Base-by-base conservation (phyloP, 805 yeast genomes). In the Hanseniaspora taiwanica region DNA sequence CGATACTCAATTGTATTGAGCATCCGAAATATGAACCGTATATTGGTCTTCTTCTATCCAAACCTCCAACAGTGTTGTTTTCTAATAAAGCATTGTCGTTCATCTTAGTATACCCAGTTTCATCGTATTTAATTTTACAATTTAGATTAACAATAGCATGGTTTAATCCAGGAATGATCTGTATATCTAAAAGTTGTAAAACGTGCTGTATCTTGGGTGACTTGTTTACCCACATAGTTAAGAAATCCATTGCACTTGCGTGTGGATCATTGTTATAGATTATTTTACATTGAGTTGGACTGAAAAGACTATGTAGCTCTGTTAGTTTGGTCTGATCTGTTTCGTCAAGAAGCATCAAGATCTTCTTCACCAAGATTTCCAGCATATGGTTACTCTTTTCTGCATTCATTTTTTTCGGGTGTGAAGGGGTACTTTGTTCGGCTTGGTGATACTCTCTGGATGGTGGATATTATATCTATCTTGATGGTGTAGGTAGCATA, bases 11-110 rank as follows among this genome's bases (percentile, higher is more conserved):
- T 46, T 68, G 73, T 27, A 79, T 49, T 40, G 71, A 71, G 35
- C 77, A 76, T 2, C 89, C 91, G 53, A 72, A 75, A 74, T 81
- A 75, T 5, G 79, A 64, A 6, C 89, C 76, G 80, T 81, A 80
- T 1, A 72, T 40, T 2, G 75, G 66, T 52, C 81, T 66, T n/a
- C 54, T 49, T 4, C 56, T 52, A 47, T 23, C 39, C 44, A 19
- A 44, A 41, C 38, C 45, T 40, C 20, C 33, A 8, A 29, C 44
- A n/a, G 39, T 46, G 5, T 31, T 35, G 23, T 40, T 44, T 36
- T 42, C 46, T 14, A 78, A 55, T 36, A 76, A 76, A 0, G 85
- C 72, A 17, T 74, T 66, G 41, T 77, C 81, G 2, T 86, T 86
- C 21, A 72, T 50, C 52, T 76, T 71, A 44, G 76, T 78, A 44